These are phyloP conservation scores for Sphagnum fallax DNA, from an alignment of 228 moss, liverwort and hornwort genomes.

Conservation along the genomic window DNA sequence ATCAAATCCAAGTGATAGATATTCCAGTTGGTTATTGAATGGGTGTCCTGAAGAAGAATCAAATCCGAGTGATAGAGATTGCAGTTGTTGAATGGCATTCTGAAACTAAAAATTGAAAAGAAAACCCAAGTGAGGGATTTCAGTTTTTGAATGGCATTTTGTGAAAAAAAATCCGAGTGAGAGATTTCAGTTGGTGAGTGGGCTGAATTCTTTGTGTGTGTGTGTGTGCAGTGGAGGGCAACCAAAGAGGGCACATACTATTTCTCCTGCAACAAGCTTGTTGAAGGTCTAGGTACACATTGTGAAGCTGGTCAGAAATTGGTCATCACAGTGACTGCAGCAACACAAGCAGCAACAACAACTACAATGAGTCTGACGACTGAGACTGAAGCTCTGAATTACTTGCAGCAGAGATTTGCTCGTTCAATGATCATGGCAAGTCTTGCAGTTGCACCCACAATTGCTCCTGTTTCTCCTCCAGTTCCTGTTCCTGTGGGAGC, in stretches of 20 bases:
- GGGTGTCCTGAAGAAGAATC: no score
- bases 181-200: no score
- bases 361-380: not conserved
- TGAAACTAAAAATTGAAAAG: no score
- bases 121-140: no score
- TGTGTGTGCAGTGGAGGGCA: slow-evolving; percentile 5
- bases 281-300: slow-evolving; percentile 8
- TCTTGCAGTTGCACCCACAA: not conserved
- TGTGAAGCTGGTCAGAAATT: slow-evolving; percentile 7
- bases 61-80: no score
- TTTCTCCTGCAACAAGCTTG: slow-evolving; percentile 6
- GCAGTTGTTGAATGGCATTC: no score
- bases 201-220: not conserved
- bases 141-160: no score
- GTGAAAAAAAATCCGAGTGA: no score
- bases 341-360: not conserved
- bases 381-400: not conserved
- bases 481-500: not conserved
- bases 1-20: no score
- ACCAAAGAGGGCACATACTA: slow-evolving; percentile 2
- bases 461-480: not conserved
- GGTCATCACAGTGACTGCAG: slow-evolving; percentile 4
- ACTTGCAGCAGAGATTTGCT: no score
- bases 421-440: not conserved
- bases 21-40: no score